A percentile compares a stretch with the other conserved stretches of the same genome.
Evolutionary conservation across 192 early-diverging fungal genomes (phyloP).

Genomic region (Linnemannia zychae): DNA sequence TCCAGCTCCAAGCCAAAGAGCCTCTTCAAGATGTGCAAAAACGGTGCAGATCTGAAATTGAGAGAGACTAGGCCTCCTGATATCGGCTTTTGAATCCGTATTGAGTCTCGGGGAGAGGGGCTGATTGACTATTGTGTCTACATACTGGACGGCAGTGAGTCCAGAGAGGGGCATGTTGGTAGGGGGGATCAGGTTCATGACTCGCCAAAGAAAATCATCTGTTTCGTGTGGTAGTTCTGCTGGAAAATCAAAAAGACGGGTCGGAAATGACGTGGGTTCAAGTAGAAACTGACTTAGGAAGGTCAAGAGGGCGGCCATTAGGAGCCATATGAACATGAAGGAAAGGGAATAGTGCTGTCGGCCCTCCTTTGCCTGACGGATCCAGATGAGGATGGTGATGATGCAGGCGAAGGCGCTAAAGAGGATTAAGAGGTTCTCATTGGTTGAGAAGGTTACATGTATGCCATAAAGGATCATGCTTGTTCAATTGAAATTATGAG

Average conservation of each 20-base stretch:
- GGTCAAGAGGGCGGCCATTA: slow-evolving; percentile 9
- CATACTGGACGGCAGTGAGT: neutral
- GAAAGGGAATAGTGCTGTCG: slow-evolving; percentile 33
- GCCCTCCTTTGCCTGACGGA: slow-evolving; percentile 13
- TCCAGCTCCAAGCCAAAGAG: slow-evolving; percentile 23
- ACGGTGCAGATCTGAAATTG: slow-evolving; percentile 12
- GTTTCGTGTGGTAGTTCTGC: too few species aligned
- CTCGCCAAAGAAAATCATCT: too few species aligned
- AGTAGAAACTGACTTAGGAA: slow-evolving; percentile 16
- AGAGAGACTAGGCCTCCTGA: too few species aligned
- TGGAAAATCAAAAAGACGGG: neutral
- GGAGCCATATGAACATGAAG: slow-evolving; percentile 34
- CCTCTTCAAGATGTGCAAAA: slow-evolving; percentile 19
- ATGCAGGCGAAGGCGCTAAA: neutral
- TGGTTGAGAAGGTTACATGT: neutral
- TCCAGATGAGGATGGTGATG: slow-evolving; percentile 15
- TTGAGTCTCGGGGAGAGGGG: neutral
- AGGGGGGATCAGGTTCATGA: neutral
- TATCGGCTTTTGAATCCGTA: neutral
- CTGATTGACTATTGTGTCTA: neutral
- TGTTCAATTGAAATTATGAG: too few species aligned
- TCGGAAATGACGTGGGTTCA: neutral
- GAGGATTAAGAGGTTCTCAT: neutral
- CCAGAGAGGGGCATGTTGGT: slow-evolving; percentile 1
- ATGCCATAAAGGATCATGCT: too few species aligned